phyloP scores from a whole-genome alignment of 768 basidiomycete species.

The Trametopsis cervina region DNA sequence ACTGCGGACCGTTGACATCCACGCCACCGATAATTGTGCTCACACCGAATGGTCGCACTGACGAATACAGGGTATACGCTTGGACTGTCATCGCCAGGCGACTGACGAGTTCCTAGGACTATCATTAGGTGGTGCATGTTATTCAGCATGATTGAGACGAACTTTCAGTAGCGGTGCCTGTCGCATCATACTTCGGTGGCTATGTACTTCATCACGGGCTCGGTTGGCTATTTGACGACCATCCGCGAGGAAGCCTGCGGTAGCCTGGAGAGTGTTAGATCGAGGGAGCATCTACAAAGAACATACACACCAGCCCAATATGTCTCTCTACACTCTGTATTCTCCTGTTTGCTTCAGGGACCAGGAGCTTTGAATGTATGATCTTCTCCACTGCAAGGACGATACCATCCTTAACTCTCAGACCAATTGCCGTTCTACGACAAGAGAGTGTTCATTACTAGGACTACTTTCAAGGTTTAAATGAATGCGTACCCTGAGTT shows the following conservation, averaged over 20 bases:
- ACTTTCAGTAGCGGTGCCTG: slow-evolving; percentile 78
- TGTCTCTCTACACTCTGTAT: slow-evolving; percentile 93
- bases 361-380: slow-evolving; percentile 90
- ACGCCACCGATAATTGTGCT: slow-evolving; percentile 87
- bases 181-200: slow-evolving; percentile 66
- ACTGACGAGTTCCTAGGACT: slow-evolving; percentile 50
- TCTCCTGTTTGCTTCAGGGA: slow-evolving; percentile 87
- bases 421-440: slow-evolving; percentile 89
- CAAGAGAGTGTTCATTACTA: too few species aligned
- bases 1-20: slow-evolving; percentile 79
- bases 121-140: not conserved
- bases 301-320: slow-evolving; percentile 72
- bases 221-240: slow-evolving; percentile 81
- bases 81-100: slow-evolving; percentile 88
- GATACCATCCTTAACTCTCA: slow-evolving; percentile 91
- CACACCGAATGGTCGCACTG: slow-evolving; percentile 94
- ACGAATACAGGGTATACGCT: slow-evolving; percentile 95
- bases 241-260: slow-evolving; percentile 90
- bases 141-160: slow-evolving; percentile 11
- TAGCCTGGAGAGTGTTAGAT: slow-evolving; percentile 51
- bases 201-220: slow-evolving; percentile 77
- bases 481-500: slow-evolving; percentile 85
- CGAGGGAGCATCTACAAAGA: not conserved
- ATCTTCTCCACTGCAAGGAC: slow-evolving; percentile 98
- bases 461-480: too few species aligned